Evolutionary conservation across 305 asterid species (phyloP).

Genomic region (Fraxinus latifolia): DNA sequence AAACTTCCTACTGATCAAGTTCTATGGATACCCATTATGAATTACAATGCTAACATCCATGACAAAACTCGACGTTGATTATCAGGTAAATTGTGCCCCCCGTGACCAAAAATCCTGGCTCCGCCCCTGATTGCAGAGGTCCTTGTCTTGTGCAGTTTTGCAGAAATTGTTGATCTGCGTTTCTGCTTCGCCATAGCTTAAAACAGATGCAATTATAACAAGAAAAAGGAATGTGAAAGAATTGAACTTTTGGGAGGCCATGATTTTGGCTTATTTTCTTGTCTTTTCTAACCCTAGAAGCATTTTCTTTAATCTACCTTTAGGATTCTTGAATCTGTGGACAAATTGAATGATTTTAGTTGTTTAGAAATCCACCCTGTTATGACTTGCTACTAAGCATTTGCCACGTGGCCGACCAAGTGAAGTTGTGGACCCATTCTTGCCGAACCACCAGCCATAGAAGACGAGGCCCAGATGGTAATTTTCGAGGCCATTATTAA

Average conservation of each 20-base stretch:
- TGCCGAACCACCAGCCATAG: no score
- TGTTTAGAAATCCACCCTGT: not conserved
- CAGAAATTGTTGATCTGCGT: conserved; percentile 15
- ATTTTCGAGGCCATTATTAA: no score
- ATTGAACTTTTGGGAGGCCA: conserved; percentile 19
- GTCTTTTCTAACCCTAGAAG: not conserved
- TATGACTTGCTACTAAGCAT: no score
- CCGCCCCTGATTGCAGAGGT: conserved; percentile 25
- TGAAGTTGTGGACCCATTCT: no score
- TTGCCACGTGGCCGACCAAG: no score
- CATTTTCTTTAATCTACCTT: not conserved
- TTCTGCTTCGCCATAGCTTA: not conserved
- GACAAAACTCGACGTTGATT: no score
- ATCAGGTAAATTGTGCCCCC: no score
- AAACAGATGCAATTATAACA: not conserved
- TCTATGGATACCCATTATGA: no score
- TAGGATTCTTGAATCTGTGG: not conserved
- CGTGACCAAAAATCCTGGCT: no score
- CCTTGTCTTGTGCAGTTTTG: conserved; percentile 7
- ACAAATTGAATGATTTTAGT: not conserved
- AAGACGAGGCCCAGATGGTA: no score
- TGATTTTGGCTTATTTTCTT: not conserved
- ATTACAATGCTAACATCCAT: no score
- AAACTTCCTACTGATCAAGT: no score
- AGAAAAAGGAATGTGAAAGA: conserved; percentile 22